These are phyloP conservation scores for Paraurostyla sp. DNA, from an alignment of 73 alveolate genomes.

Conservation along the genomic window DNA sequence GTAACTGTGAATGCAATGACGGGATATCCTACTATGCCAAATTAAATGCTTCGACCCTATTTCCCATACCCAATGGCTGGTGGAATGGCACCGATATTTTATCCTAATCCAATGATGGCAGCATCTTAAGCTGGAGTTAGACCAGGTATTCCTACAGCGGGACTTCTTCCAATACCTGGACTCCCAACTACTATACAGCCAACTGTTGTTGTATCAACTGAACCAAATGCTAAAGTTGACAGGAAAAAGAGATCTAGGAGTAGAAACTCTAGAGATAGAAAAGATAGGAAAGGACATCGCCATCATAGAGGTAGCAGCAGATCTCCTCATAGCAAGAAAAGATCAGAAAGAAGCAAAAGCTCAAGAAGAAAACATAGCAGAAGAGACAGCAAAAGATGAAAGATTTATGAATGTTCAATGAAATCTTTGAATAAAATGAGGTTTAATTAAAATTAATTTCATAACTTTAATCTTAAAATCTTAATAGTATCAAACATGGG, in stretches of 20 bases:
- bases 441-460: too few relatives aligned
- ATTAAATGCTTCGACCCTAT: neutral
- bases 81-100: slow-evolving; percentile 8
- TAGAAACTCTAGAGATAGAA: neutral
- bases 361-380: neutral
- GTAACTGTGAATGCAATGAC: neutral
- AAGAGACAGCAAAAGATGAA: too few relatives aligned
- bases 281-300: neutral
- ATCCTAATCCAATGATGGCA: slow-evolving; percentile 1
- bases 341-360: neutral
- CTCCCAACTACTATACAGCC: neutral
- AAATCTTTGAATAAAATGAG: too few relatives aligned
- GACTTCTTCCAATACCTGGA: neutral
- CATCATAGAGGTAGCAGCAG: slow-evolving; percentile 1
- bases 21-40: neutral
- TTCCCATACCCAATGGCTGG: neutral
- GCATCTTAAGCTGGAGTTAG: neutral
- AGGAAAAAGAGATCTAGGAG: neutral
- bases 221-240: neutral
- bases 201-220: too few relatives aligned
- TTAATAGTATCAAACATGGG: too few relatives aligned
- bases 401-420: too few relatives aligned
- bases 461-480: too few relatives aligned
- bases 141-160: neutral
- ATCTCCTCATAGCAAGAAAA: neutral